Evolutionary conservation across 345 rosid genomes (phyloP), one percentile per base, ranked within the genome.

Genomic region (Acer campestre): DNA sequence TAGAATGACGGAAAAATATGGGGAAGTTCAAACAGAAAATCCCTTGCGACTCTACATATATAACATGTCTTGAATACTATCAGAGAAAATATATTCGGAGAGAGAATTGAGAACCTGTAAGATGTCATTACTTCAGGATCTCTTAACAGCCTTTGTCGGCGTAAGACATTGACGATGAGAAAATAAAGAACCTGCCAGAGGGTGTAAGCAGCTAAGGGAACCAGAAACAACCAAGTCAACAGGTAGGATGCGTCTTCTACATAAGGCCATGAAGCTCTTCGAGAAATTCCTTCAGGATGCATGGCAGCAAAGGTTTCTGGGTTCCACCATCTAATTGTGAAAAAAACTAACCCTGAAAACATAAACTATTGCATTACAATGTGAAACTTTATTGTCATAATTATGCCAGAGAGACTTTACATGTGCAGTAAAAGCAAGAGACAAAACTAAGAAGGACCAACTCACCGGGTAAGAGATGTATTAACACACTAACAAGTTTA

Each of bases 41-140:
- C 35, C 35, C 35, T 25, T 63, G 59, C 10, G 23, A 42, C 16
- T 44, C 5, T 22, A 46, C 22, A 22, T 65, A 53, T 10, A 58
- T 22, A 31, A 48, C n/a, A 80, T 20, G 46, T 67, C 9, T n/a
- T 31, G 23, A 27, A 18, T 42, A 55, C 11, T 27, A 42, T 9
- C 1, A 11, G 11, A 55, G 14, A 71, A 22, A 78, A 13, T 35
- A 44, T 27, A 56, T 48, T 42, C 17, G 68, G 59, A 61, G 75
- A 61, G 80, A 68, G 25, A 65, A 13, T 23, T 38, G 20, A 62
- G 29, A 74, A 93, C 99, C 99, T 90, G 87, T 93, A 95, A 14
- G 99, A 95, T 72, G 99, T 95, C 99, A 95, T 95, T 72, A 95
- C 99, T 88, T 95, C 99, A 71, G 99, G 99, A 83, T 95, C 99